These are phyloP conservation scores for Udeniomyces megalosporus DNA, from an alignment of 768 basidiomycete species.

Conservation along the genomic window DNA sequence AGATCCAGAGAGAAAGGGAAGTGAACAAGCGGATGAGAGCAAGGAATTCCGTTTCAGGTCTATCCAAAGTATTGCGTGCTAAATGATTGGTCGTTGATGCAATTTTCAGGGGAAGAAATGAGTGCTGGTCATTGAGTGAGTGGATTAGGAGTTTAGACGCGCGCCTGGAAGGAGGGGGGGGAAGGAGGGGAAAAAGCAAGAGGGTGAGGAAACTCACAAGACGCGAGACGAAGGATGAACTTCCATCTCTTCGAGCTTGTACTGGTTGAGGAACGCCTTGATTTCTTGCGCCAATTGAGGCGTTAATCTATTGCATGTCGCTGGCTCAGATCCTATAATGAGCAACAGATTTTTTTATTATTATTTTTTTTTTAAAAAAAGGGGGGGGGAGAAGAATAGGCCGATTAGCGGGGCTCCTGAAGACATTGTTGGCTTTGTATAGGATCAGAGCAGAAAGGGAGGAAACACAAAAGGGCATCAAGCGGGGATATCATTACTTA, in stretches of 20 bases:
- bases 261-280: constrained; percentile 71
- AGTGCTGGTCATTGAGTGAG: background rate
- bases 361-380: background rate
- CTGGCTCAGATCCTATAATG: constrained; percentile 45
- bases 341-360: background rate
- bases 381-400: background rate
- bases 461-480: too few species aligned
- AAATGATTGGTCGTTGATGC: too few species aligned
- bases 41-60: background rate
- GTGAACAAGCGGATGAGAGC: too few species aligned
- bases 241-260: constrained; percentile 99
- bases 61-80: background rate
- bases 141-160: background rate
- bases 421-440: constrained; percentile 30
- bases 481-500: too few species aligned
- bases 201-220: background rate
- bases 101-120: too few species aligned
- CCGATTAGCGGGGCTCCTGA: background rate
- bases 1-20: background rate
- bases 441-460: too few species aligned
- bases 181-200: background rate
- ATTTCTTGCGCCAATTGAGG: constrained; percentile 88
- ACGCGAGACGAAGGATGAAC: constrained; percentile 40
- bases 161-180: background rate
- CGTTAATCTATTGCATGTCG: constrained; percentile 90